These are phyloP conservation scores for Ceratobasidium sp. DNA, from an alignment of 1,284 basidiomycete genomes.

Conservation along the genomic window DNA sequence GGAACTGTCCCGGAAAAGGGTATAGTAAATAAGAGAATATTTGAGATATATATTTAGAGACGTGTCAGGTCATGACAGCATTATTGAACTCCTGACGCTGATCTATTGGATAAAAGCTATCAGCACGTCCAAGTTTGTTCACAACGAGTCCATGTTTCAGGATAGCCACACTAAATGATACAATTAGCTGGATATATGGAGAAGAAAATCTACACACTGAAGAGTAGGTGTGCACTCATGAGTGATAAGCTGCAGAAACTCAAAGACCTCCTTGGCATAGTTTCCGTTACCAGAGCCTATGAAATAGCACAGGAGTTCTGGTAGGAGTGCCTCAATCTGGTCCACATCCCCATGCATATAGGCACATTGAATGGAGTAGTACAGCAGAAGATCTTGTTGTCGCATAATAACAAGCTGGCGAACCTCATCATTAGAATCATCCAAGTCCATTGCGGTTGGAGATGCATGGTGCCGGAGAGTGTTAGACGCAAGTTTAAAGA, in stretches of 20 bases:
- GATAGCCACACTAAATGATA: background rate
- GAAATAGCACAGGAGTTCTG: constrained; percentile 1
- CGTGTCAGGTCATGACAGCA: too few species aligned
- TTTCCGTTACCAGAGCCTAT: background rate
- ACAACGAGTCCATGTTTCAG: background rate
- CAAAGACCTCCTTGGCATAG: constrained; percentile 12
- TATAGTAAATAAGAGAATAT: too few species aligned
- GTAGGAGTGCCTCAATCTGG: background rate
- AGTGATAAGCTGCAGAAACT: background rate
- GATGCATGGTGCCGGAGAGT: background rate
- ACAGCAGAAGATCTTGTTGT: constrained; percentile 4
- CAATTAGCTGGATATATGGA: background rate
- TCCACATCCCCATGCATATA: background rate
- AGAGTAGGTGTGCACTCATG: background rate
- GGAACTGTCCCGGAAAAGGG: too few species aligned
- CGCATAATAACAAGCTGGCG: background rate
- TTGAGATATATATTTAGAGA: too few species aligned
- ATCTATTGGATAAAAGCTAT: constrained; percentile 13
- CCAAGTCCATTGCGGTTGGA: background rate
- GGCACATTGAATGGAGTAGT: background rate
- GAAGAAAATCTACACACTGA: background rate
- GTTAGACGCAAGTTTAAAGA: background rate
- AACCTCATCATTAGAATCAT: background rate
- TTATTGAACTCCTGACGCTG: constrained; percentile 18
- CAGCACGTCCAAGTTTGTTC: background rate